Evolutionary conservation across 768 basidiomycete genomes (phyloP).

Genomic region (Galerina marginata): DNA sequence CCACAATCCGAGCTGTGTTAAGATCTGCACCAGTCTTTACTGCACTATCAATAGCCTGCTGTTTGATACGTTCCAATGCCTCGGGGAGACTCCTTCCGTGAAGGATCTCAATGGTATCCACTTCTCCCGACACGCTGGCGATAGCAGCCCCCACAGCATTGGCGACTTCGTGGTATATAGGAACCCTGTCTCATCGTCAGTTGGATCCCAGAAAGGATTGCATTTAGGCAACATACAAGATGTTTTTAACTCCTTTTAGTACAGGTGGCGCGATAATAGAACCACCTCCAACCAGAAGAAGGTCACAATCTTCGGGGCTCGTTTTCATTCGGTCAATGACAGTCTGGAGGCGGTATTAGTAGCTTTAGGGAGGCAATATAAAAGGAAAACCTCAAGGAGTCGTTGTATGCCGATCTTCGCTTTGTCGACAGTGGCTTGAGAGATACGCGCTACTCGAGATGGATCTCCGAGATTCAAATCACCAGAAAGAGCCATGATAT

Average conservation of each 20-base stretch:
- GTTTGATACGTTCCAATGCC: slow-evolving; percentile 39
- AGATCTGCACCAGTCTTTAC: slow-evolving; percentile 50
- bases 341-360: slow-evolving; percentile 42
- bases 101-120: slow-evolving; percentile 51
- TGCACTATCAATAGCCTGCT: slow-evolving; percentile 47
- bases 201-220: not conserved
- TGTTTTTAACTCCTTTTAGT: slow-evolving; percentile 54
- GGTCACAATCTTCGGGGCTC: slow-evolving; percentile 55
- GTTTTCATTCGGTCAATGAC: slow-evolving; percentile 72
- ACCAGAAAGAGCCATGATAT: slow-evolving; percentile 49
- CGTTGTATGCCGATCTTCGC: slow-evolving; percentile 24
- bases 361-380: not conserved
- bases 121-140: slow-evolving; percentile 45
- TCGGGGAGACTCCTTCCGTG: slow-evolving; percentile 37
- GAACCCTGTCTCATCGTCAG: slow-evolving; percentile 23
- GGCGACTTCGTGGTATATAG: slow-evolving; percentile 52
- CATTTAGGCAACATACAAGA: slow-evolving; percentile 26
- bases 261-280: slow-evolving; percentile 59
- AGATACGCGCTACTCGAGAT: slow-evolving; percentile 18
- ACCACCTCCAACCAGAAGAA: slow-evolving; percentile 71
- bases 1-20: slow-evolving; percentile 53
- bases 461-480: slow-evolving; percentile 24
- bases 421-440: slow-evolving; percentile 14
- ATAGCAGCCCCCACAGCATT: slow-evolving; percentile 67
- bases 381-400: slow-evolving; percentile 29